Percentiles rank a stretch among this genome's conserved stretches.
These are phyloP conservation scores for Isochrysis galbana DNA, from an alignment of 78 protist species.

Conservation along the genomic window DNA sequence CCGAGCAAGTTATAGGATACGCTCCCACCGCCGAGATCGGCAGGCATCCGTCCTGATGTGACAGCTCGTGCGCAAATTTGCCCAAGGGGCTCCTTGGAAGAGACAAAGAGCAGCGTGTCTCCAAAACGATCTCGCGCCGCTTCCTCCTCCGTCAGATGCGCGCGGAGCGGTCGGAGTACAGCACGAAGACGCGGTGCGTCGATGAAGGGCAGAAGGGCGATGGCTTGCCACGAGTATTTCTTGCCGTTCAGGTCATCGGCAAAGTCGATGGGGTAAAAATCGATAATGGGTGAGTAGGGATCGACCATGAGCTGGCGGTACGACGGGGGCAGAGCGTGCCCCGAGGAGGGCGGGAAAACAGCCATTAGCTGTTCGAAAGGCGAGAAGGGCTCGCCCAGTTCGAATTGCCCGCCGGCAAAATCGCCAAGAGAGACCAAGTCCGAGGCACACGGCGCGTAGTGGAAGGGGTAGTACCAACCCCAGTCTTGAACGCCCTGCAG, in stretches of 20 bases:
- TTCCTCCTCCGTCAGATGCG: constrained; percentile 50
- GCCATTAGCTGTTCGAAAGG: constrained; percentile 97
- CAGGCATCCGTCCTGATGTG: background rate
- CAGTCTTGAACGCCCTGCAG: constrained; percentile 27
- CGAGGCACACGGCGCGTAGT: constrained; percentile 93
- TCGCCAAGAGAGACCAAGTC: constrained; percentile 37
- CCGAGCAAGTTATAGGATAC: no score
- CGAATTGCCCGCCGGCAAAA: background rate
- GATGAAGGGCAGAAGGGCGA: constrained; percentile 92
- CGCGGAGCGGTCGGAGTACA: constrained; percentile 35
- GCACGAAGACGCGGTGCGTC: constrained; percentile 68
- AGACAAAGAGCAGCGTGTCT: background rate
- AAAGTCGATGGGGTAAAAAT: constrained; percentile 85
- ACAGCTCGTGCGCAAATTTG: background rate
- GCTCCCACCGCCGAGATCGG: background rate
- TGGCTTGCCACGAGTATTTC: constrained; percentile 74
- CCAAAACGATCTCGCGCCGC: background rate
- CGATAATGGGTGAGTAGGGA: constrained; percentile 67
- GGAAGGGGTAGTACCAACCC: constrained; percentile 83
- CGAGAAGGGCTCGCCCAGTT: constrained; percentile 65
- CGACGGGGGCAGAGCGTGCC: constrained; percentile 72
- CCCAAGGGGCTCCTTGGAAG: background rate
- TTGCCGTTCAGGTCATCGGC: constrained; percentile 76
- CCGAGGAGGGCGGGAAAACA: constrained; percentile 82
- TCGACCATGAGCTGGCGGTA: constrained; percentile 49